phyloP scores from a whole-genome alignment of 345 rosid genomes.

The Syzygium aromaticum region DNA sequence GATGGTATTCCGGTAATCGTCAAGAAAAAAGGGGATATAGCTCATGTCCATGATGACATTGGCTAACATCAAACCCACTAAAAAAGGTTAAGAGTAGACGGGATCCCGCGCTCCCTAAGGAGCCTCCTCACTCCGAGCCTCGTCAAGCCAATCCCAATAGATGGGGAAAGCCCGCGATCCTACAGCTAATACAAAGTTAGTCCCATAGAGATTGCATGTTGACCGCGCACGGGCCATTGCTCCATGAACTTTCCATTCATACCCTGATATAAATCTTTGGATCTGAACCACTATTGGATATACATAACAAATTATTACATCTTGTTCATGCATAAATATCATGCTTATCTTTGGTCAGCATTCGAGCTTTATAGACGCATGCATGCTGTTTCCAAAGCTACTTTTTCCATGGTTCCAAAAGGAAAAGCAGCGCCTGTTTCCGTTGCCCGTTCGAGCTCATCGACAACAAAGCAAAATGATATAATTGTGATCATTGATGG shows the following conservation, averaged over 20 bases:
- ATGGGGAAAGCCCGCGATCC: neutral
- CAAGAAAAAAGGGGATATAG: neutral
- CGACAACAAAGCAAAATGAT: neutral
- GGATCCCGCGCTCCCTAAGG: rapidly evolving
- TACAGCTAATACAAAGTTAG: neutral
- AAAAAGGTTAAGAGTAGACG: rapidly evolving
- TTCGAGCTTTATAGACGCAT: neutral
- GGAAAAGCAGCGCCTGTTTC: neutral
- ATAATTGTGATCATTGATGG: neutral
- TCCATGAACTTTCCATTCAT: neutral
- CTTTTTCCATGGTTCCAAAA: neutral
- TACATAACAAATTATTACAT: neutral
- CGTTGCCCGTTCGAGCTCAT: neutral
- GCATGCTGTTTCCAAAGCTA: neutral
- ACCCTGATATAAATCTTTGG: neutral
- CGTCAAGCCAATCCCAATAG: neutral
- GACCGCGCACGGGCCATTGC: neutral
- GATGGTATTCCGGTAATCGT: neutral
- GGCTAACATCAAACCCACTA: neutral
- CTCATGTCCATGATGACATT: neutral
- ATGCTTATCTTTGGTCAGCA: neutral
- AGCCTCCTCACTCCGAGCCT: neutral
- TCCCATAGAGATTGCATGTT: neutral
- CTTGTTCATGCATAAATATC: neutral
- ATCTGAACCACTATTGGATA: neutral